phyloP scores from a whole-genome alignment of 1,284 basidiomycete species.

The Sporisorium exsertum region DNA sequence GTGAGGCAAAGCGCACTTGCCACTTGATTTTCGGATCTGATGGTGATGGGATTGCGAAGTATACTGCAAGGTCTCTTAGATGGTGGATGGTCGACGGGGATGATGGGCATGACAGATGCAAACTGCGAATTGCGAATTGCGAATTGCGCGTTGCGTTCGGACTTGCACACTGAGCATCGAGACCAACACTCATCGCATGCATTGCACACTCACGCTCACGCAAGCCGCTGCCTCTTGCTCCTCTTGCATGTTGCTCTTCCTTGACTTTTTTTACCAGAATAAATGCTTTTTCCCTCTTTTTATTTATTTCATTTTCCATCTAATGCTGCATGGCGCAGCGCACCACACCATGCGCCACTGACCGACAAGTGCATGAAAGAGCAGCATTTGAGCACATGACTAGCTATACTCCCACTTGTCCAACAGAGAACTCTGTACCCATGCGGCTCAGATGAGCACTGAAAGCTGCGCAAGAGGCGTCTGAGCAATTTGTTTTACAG shows the following conservation, averaged over 20 bases:
- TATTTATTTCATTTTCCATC: neutral
- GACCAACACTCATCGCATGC: constrained; percentile 26
- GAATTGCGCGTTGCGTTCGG: constrained; percentile 19
- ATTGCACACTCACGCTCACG: neutral
- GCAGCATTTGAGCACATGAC: neutral
- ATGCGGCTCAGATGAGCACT: neutral
- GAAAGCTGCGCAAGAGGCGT: neutral
- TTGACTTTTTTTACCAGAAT: constrained; percentile 3
- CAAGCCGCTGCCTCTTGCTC: too few relatives aligned
- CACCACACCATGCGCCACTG: neutral
- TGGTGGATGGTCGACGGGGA: neutral
- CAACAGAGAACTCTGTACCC: too few relatives aligned
- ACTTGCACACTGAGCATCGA: constrained; percentile 16
- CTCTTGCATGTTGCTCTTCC: too few relatives aligned
- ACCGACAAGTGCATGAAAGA: constrained; percentile 1
- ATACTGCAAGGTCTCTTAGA: neutral
- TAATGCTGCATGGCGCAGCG: neutral
- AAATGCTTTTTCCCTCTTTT: too few relatives aligned
- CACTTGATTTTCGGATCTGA: neutral
- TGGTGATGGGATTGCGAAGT: neutral
- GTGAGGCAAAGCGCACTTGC: neutral
- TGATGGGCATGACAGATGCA: constrained; percentile 8
- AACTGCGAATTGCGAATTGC: too few relatives aligned
- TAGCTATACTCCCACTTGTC: neutral
- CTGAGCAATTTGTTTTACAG: neutral